Evolutionary conservation across 2,329 filamentous ascomycete species (phyloP), one percentile per base, ranked within the genome.

Genomic region (Tolypocladium paradoxum): DNA sequence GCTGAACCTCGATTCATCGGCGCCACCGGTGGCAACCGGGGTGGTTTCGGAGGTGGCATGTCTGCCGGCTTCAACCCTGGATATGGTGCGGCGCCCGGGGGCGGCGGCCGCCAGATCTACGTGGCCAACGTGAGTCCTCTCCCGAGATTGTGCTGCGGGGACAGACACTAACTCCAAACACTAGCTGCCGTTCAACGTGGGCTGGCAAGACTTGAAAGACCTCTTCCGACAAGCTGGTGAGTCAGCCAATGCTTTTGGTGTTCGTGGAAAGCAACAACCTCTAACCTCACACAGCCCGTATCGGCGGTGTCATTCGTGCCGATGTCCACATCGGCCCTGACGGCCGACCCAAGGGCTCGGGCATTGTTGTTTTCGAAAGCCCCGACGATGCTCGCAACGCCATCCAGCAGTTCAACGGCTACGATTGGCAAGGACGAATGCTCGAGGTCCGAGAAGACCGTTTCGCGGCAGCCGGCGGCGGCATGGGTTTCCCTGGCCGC

Each of bases 171-270:
- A 61, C 54, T 24, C 35, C 47, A 6, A 20, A 35, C 20, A 62
- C 43, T 73, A 99, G 93, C 88, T 99, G 62, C 93, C 93, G 22
- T 99, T 91, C 76, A 95, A 90, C 60, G 89, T 95, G 63, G 93
- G 93, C 69, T 99, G 93, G 93, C 93, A 99, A 75, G 93, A 99
- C 72, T 76, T 99, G 62, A 99, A 99, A 76, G 93, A 99, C 72
- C 80, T 99, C 61, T 99, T 99, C 80, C 88, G 93, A 67, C 91
- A 96, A 81, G 91, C 93, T 74, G 89, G 91, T 96, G 79, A 80
- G 90, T 78, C 50, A 45, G n/a, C 18, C 18, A 29, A 31, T 29
- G 7, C 29, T 18, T 46, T 29, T 27, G 6, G 34, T 49, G 54
- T 59, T 58, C 49, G 60, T 50, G 9, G 31, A 38, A 43, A 47